Evolutionary conservation across 345 rosid genomes (phyloP), one percentile per base, ranked within the genome.

Genomic region (Gossypium arboreum): DNA sequence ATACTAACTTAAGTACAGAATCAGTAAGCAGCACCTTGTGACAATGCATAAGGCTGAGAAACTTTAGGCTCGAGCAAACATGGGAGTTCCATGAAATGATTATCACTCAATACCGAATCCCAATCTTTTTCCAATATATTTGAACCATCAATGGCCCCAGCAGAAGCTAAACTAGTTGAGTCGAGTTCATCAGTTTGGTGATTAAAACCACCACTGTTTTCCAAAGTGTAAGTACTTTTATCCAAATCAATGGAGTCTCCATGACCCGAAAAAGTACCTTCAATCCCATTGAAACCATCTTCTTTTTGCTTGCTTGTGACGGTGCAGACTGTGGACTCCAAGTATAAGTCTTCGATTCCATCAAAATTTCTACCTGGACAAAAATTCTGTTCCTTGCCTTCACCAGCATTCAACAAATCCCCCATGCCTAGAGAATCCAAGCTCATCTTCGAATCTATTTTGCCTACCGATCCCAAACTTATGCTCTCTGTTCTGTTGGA

Each of bases 241-340:
- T 48, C 63, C 73, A 75, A 77, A 64, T 77, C 76, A 9, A 77
- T 73, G 20, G 25, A n/a, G 0, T 57, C 74, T 60, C 20, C 3
- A 10, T 7, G 63, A 62, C 15, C 34, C 48, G 10, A 44, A 15
- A 8, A 1, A 2, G 8, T 20, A 22, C 72, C 16, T 22, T 11
- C 56, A 22, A 7, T 34, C 2, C 27, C 67, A 34, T 16, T 9
- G 0, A 16, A 29, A 39, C 45, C 2, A 9, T 2, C 47, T 62
- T 59, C 41, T 4, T 25, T 59, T 24, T 59, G 44, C 52, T 29
- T 29, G 34, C 5, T 29, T 29, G 34, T 34, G 41, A 34, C 41
- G 41, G 41, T 34, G 41, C 7, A 34, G 41, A 34, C 41, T 34
- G 7, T 34, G 41, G 41, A 34, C 41, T 34, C 41, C 41, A 34